Evolutionary conservation across 2,329 filamentous ascomycete genomes (phyloP).

Genomic region (Colletotrichum acutatum): DNA sequence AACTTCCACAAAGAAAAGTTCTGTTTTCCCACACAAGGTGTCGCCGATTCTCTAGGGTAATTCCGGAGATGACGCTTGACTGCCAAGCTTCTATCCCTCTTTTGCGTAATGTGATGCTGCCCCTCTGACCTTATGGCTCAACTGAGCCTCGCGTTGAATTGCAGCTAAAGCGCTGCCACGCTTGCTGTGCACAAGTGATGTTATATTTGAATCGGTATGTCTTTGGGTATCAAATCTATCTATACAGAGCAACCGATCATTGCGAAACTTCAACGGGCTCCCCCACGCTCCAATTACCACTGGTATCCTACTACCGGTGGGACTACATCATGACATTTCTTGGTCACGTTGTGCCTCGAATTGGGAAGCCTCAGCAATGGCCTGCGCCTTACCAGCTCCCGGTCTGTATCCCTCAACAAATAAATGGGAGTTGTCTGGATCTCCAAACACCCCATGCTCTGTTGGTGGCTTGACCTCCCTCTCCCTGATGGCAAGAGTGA

Average conservation of each 20-base stretch:
- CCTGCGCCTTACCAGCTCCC: slow-evolving; percentile 20
- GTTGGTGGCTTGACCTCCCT: slow-evolving; percentile 54
- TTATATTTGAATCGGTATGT: background rate
- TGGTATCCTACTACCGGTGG: background rate
- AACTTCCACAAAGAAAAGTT: slow-evolving; percentile 66
- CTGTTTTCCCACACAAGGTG: slow-evolving; percentile 77
- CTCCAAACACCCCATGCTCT: slow-evolving; percentile 36
- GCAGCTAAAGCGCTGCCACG: no score
- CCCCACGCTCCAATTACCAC: background rate
- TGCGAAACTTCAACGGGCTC: background rate
- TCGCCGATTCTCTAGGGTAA: slow-evolving; percentile 79
- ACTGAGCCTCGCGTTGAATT: background rate
- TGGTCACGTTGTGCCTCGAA: background rate
- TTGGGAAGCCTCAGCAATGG: slow-evolving; percentile 45
- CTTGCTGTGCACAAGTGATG: background rate
- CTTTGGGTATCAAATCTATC: slow-evolving; percentile 35
- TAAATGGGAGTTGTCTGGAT: slow-evolving; percentile 52
- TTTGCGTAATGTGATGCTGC: slow-evolving; percentile 39
- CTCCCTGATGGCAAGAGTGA: slow-evolving; percentile 64
- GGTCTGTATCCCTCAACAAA: slow-evolving; percentile 62
- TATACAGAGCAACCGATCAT: background rate
- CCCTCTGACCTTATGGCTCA: slow-evolving; percentile 5
- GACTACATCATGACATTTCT: background rate
- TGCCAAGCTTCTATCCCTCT: slow-evolving; percentile 70
- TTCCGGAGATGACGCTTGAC: slow-evolving; percentile 87